Percentiles rank a stretch among this genome's conserved stretches.
phyloP scores from a whole-genome alignment of 2,329 filamentous ascomycete genomes.

The Nigrograna mackinnonii region DNA sequence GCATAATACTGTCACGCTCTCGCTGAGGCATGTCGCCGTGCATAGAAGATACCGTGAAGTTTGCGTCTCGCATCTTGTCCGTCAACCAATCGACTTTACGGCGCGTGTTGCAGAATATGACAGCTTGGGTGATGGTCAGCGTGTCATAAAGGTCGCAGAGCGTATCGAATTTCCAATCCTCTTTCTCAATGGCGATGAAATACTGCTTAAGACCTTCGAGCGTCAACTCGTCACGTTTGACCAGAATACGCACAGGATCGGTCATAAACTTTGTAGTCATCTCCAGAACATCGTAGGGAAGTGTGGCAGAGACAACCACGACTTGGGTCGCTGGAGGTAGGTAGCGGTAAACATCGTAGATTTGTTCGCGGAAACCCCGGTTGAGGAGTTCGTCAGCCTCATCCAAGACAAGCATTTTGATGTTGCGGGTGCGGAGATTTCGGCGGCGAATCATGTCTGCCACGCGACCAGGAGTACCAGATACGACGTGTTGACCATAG shows the following conservation, averaged over 20 bases:
- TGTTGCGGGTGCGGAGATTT: constrained; percentile 72
- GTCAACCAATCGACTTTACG: constrained; percentile 99
- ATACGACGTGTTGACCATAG: constrained; percentile 97
- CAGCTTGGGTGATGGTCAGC: constrained; percentile 95
- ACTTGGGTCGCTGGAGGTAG: constrained; percentile 96
- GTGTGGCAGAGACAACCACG: constrained; percentile 95
- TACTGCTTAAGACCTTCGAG: constrained; percentile 98
- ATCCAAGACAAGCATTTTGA: constrained; percentile 79
- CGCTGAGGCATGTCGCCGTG: constrained; percentile 99
- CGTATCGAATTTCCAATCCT: constrained; percentile 99
- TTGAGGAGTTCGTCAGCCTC: constrained; percentile 82
- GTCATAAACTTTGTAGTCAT: constrained; percentile 99
- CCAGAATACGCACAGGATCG: constrained; percentile 91
- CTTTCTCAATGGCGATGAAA: constrained; percentile 98
- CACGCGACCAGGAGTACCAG: constrained; percentile 94
- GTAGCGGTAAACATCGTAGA: constrained; percentile 98
- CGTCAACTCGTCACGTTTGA: constrained; percentile 98
- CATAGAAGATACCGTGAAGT: constrained; percentile 99
- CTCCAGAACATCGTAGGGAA: constrained; percentile 96
- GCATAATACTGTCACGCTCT: constrained; percentile 98
- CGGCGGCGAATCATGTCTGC: constrained; percentile 80
- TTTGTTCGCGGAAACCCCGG: constrained; percentile 95
- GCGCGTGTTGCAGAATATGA: constrained; percentile 99
- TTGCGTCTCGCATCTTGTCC: constrained; percentile 98
- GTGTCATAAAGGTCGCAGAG: constrained; percentile 99